A percentile compares a stretch with the other conserved stretches of the same genome.
Evolutionary conservation across 495 filamentous ascomycete genomes (phyloP).

Genomic region (Chaetomium cochliodes): DNA sequence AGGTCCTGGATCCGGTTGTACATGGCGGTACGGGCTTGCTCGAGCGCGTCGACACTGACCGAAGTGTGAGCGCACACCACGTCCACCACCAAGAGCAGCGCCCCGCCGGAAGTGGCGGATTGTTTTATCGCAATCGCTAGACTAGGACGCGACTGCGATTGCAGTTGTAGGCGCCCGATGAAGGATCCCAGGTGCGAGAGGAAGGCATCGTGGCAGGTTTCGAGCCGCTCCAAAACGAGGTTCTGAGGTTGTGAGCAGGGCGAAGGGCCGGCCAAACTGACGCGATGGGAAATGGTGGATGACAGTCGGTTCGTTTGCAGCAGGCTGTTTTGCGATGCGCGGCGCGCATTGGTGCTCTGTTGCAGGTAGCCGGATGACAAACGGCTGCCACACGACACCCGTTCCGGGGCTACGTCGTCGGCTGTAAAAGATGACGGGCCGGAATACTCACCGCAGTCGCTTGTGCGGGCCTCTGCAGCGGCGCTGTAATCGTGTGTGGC

Average conservation of each 20-base stretch:
- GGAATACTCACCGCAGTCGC: conserved; percentile 32
- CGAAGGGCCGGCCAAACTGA: conserved; percentile 51
- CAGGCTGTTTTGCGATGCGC: conserved; percentile 39
- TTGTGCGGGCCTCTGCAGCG: conserved; percentile 42
- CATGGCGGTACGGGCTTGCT: conserved; percentile 72
- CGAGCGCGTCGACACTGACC: conserved; percentile 60
- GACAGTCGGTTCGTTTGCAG: conserved; percentile 43
- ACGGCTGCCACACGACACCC: conserved; percentile 40
- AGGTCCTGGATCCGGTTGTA: conserved; percentile 75
- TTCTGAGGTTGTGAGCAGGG: conserved; percentile 47
- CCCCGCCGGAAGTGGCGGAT: conserved; percentile 75
- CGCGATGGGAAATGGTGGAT: conserved; percentile 53
- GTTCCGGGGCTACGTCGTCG: conserved; percentile 37
- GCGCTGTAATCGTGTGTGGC: conserved; percentile 33
- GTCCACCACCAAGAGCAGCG: conserved; percentile 76
- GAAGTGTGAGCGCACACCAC: conserved; percentile 75
- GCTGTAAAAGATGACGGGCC: conserved; percentile 31
- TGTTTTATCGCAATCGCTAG: conserved; percentile 68
- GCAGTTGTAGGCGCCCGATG: conserved; percentile 83
- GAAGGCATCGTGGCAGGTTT: conserved; percentile 76
- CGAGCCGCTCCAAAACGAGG: conserved; percentile 62
- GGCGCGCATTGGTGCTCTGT: conserved; percentile 39
- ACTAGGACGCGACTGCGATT: conserved; percentile 82
- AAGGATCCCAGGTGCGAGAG: conserved; percentile 86
- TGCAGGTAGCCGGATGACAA: conserved; percentile 43